Evolutionary conservation across 768 basidiomycete genomes (phyloP).

Genomic region (Pleurotus pulmonarius): DNA sequence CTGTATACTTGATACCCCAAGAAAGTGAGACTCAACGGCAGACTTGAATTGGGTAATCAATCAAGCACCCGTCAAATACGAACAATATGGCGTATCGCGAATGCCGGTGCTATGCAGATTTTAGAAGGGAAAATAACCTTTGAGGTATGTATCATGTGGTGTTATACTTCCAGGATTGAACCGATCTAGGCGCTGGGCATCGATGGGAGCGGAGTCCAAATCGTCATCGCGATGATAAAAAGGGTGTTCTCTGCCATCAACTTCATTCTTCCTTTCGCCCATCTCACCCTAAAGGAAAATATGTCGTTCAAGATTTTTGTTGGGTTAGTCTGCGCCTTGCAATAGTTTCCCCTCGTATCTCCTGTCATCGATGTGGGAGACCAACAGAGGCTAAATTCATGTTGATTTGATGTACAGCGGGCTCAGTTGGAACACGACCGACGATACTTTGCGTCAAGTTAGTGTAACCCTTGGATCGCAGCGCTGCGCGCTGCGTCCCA

Average conservation of each 20-base stretch:
- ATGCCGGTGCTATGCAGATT: too few relatives aligned
- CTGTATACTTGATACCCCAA: too few relatives aligned
- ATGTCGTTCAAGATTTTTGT: slow-evolving; percentile 89
- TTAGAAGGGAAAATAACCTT: too few relatives aligned
- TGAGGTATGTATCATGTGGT: too few relatives aligned
- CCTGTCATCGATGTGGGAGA: slow-evolving; percentile 40
- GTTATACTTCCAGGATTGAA: too few relatives aligned
- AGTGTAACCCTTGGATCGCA: slow-evolving; percentile 41
- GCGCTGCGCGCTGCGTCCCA: slow-evolving; percentile 15
- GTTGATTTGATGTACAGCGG: slow-evolving; percentile 63
- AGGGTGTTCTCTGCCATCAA: slow-evolving; percentile 20
- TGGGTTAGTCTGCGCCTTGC: slow-evolving; percentile 77
- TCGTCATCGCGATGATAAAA: slow-evolving; percentile 35
- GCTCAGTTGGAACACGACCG: slow-evolving; percentile 95
- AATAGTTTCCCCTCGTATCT: slow-evolving; percentile 44
- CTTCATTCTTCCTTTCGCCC: slow-evolving; percentile 39
- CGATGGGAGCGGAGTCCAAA: slow-evolving; percentile 46
- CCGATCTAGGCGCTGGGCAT: too few relatives aligned
- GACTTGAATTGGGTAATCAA: too few relatives aligned
- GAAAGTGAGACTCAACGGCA: too few relatives aligned
- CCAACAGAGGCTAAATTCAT: slow-evolving; percentile 55
- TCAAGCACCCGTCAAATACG: too few relatives aligned
- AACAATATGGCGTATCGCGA: too few relatives aligned
- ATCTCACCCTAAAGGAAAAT: slow-evolving; percentile 38
- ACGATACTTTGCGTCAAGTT: slow-evolving; percentile 86